Conservation (phyloP, 1,139 yeast genomes). For the Candida pseudocylindracea region DNA sequence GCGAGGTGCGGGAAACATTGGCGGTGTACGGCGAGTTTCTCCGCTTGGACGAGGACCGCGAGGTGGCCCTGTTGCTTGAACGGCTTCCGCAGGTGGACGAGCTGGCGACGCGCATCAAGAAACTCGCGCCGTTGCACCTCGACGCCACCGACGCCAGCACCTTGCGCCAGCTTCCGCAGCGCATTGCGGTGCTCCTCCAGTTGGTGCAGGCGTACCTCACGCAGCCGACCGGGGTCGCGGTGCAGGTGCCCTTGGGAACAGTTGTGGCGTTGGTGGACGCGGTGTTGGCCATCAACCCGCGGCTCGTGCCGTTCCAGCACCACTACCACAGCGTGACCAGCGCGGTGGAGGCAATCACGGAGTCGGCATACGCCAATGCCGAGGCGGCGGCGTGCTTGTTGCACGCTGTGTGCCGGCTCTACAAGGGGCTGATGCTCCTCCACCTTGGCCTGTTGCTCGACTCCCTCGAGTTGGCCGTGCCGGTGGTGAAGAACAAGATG, state of each 20-base stretch:
- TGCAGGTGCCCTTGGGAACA: slow-evolving; percentile 1
- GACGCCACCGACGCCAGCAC: not conserved
- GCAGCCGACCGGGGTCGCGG: not conserved
- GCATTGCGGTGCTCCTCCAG: not conserved
- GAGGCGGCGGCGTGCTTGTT: not conserved
- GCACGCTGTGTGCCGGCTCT: not conserved
- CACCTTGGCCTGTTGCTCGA: not conserved
- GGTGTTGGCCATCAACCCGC: not conserved
- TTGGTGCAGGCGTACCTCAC: not conserved
- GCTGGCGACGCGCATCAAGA: not conserved
- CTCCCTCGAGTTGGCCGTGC: slow-evolving; percentile 1
- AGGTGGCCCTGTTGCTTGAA: not conserved
- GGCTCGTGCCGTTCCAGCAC: not conserved
- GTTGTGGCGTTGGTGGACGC: not conserved
- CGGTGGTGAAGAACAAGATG: not conserved
- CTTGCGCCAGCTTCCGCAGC: not conserved
- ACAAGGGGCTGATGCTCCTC: not conserved
- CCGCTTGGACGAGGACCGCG: not conserved
- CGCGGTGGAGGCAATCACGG: not conserved
- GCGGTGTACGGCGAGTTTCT: not conserved
- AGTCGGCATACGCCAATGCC: not conserved
- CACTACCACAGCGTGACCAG: not conserved
- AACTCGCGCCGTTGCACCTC: not conserved
- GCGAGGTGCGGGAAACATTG: not conserved
- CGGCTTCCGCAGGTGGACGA: not conserved